Percentiles rank a stretch among this genome's conserved stretches.
phyloP scores from a whole-genome alignment of 371 early-diverging fungal genomes.

The Parasitella parasitica region DNA sequence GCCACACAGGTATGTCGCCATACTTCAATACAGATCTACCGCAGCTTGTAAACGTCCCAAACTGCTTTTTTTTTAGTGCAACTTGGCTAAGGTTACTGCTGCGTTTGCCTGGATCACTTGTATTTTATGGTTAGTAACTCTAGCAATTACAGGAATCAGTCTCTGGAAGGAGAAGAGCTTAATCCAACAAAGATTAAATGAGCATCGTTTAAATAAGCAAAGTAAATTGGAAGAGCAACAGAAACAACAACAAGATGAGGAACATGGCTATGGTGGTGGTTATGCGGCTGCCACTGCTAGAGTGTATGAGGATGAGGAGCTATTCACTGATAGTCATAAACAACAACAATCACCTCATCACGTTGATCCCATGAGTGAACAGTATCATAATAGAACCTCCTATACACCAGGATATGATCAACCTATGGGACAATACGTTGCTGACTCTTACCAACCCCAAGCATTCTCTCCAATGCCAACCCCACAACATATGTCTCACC shows the following conservation, averaged over 20 bases:
- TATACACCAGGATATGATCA: slow-evolving; percentile 8
- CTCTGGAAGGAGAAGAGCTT: slow-evolving; percentile 43
- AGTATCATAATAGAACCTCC: slow-evolving; percentile 4
- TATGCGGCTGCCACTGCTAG: slow-evolving; percentile 7
- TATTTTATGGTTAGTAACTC: slow-evolving; percentile 39
- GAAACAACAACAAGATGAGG: slow-evolving; percentile 1
- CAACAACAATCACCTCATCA: not conserved
- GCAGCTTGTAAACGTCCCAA: not conserved
- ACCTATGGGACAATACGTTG: slow-evolving; percentile 12
- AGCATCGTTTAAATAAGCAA: slow-evolving; percentile 41
- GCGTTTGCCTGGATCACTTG: slow-evolving; percentile 51
- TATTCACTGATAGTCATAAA: not conserved
- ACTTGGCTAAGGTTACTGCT: slow-evolving; percentile 37
- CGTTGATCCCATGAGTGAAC: not conserved
- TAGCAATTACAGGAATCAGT: slow-evolving; percentile 29
- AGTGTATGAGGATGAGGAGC: slow-evolving; percentile 1
- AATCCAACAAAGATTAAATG: slow-evolving; percentile 41
- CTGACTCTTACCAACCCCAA: not conserved
- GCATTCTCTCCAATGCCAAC: slow-evolving; percentile 24
- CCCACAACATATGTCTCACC: slow-evolving; percentile 22
- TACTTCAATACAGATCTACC: not conserved
- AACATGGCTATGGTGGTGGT: not conserved
- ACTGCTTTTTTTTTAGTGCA: slow-evolving; percentile 26
- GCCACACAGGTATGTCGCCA: slow-evolving; percentile 28
- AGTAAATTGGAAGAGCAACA: slow-evolving; percentile 23